phyloP scores from a whole-genome alignment of 208 protist genomes.

The Porcisia deanei region DNA sequence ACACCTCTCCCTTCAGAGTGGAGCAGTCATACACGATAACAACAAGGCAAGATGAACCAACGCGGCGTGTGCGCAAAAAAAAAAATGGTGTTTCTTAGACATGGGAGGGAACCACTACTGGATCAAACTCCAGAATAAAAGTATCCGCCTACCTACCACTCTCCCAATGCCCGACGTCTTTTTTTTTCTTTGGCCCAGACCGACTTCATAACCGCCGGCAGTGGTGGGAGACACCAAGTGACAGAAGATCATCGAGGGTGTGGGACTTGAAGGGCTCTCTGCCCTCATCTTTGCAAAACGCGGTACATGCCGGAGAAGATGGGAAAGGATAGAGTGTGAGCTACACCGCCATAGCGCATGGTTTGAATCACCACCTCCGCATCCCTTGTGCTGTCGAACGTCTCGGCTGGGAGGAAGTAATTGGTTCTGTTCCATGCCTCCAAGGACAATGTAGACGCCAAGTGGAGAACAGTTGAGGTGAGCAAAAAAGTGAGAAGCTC shows the following conservation, averaged over 20 bases:
- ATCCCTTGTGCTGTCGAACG: conserved; percentile 18
- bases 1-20: too few relatives aligned
- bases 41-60: too few relatives aligned
- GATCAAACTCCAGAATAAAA: too few relatives aligned
- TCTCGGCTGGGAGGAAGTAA: conserved; percentile 20
- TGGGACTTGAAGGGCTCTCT: background rate
- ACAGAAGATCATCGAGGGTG: background rate
- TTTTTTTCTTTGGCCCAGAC: too few relatives aligned
- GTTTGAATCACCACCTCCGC: background rate
- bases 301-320: background rate
- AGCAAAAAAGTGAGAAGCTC: conserved; percentile 5
- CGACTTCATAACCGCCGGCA: background rate
- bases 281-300: background rate
- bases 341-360: background rate
- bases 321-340: background rate
- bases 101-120: too few relatives aligned
- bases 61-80: too few relatives aligned
- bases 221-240: background rate
- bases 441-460: background rate
- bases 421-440: conserved; percentile 26
- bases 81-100: too few relatives aligned
- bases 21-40: too few relatives aligned
- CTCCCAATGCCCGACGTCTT: too few relatives aligned
- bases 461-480: background rate
- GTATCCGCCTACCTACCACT: too few relatives aligned